Conservation (phyloP, 83 land plant species). For the Larix sibirica region DNA sequence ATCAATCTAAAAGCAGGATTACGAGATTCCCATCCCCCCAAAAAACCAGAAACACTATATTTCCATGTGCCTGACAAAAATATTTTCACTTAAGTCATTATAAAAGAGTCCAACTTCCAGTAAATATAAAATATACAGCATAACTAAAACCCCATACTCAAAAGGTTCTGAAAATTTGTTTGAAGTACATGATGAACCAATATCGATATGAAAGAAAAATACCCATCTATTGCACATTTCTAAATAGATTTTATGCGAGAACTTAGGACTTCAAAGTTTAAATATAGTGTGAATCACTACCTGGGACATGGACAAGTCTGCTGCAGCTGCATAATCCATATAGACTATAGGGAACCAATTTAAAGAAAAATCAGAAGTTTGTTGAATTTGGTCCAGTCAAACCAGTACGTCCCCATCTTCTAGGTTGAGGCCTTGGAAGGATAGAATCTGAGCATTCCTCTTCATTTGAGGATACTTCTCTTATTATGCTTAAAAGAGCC, state of each 20-base stretch:
- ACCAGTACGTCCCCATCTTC: conserved; percentile 7
- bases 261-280: neutral
- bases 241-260: neutral
- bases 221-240: neutral
- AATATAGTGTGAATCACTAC: neutral
- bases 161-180: too few species aligned
- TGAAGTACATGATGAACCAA: too few species aligned
- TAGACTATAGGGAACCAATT: neutral
- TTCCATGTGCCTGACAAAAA: too few species aligned
- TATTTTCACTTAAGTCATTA: too few species aligned
- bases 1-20: too few species aligned
- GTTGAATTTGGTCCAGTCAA: conserved; percentile 8
- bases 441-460: neutral
- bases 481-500: conserved; percentile 2
- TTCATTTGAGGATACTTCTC: conserved; percentile 1
- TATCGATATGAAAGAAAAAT: neutral
- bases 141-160: too few species aligned
- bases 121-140: too few species aligned
- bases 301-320: neutral
- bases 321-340: neutral
- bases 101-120: too few species aligned
- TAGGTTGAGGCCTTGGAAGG: neutral
- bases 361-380: neutral
- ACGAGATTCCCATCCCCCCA: too few species aligned
- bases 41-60: too few species aligned